These are phyloP conservation scores for Fusarium buharicum DNA, from an alignment of 2,329 filamentous ascomycete genomes.

Conservation along the genomic window DNA sequence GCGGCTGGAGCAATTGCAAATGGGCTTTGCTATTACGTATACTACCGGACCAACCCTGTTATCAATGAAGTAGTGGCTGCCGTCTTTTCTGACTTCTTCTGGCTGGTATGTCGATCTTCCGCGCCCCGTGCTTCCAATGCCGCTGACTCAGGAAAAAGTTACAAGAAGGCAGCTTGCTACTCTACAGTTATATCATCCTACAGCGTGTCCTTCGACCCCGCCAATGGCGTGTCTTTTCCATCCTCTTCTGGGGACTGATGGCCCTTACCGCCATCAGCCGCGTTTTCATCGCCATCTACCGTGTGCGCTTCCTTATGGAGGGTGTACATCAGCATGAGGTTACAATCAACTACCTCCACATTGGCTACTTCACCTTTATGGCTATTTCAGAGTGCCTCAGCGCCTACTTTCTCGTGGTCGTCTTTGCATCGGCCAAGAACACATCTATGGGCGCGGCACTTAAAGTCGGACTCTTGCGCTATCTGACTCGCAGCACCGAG, in stretches of 20 bases:
- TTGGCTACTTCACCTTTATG: conserved; percentile 55
- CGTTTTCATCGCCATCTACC: conserved; percentile 50
- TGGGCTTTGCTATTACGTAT: conserved; percentile 55
- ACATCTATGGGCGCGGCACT: conserved; percentile 41
- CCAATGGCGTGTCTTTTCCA: conserved; percentile 56
- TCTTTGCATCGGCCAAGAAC: conserved; percentile 49
- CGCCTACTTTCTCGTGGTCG: conserved; percentile 53
- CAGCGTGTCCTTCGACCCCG: conserved; percentile 59
- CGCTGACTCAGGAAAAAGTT: conserved; percentile 40
- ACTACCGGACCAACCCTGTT: conserved; percentile 45
- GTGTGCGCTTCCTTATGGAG: conserved; percentile 47
- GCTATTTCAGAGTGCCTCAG: conserved; percentile 54
- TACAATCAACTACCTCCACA: conserved; percentile 53
- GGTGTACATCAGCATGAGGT: conserved; percentile 34
- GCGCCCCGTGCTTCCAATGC: fast-evolving
- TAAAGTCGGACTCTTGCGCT: conserved; percentile 50
- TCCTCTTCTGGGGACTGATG: conserved; percentile 67
- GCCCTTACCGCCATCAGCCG: conserved; percentile 62
- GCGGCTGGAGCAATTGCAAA: conserved; percentile 53
- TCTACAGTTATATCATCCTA: conserved; percentile 64
- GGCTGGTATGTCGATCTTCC: conserved; percentile 48
- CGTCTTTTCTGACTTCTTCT: conserved; percentile 53
- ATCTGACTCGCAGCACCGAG: conserved; percentile 54
- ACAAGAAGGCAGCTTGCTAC: conserved; percentile 55
- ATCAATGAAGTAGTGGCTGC: conserved; percentile 49